Evolutionary conservation across 2,329 filamentous ascomycete genomes (phyloP).

Genomic region (Ophiocordyceps camponoti-leonardi): DNA sequence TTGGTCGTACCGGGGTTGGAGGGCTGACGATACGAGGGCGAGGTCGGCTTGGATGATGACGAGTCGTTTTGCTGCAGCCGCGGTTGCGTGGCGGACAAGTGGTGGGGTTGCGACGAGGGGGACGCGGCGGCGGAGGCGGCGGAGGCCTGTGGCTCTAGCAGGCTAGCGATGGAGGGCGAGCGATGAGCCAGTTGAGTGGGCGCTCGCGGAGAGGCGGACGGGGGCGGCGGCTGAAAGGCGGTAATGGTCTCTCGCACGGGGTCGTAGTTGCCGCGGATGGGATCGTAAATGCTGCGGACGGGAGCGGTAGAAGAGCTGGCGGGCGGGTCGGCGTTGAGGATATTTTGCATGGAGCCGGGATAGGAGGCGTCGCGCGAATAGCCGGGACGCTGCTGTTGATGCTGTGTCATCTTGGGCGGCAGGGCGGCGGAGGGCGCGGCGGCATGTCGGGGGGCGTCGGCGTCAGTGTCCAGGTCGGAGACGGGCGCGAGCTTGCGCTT

Average conservation of each 20-base stretch:
- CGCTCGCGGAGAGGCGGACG: constrained; percentile 32
- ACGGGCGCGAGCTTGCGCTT: constrained; percentile 33
- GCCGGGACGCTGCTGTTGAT: background rate
- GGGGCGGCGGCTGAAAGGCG: constrained; percentile 25
- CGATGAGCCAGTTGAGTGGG: constrained; percentile 16
- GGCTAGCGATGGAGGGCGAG: constrained; percentile 79
- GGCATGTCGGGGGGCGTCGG: constrained; percentile 8
- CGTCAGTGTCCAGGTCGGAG: constrained; percentile 19
- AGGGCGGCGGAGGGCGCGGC: constrained; percentile 15
- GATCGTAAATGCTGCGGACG: constrained; percentile 62
- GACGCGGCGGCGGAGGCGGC: too few relatives aligned
- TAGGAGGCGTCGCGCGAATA: constrained; percentile 26
- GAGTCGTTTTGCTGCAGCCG: constrained; percentile 17
- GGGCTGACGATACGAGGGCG: constrained; percentile 19
- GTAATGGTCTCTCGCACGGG: constrained; percentile 45
- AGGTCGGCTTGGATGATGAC: constrained; percentile 20
- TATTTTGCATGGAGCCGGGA: constrained; percentile 35
- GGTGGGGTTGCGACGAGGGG: constrained; percentile 11
- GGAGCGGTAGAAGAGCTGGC: constrained; percentile 21
- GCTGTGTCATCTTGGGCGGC: constrained; percentile 8
- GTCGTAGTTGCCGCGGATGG: constrained; percentile 63
- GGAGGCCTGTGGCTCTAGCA: constrained; percentile 52
- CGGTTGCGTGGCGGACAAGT: constrained; percentile 11
- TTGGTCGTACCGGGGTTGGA: constrained; percentile 17
- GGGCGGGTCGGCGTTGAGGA: constrained; percentile 33